Percentiles rank a stretch among this genome's conserved stretches.
phyloP scores from a whole-genome alignment of 768 basidiomycete genomes.

The Russula emetica region DNA sequence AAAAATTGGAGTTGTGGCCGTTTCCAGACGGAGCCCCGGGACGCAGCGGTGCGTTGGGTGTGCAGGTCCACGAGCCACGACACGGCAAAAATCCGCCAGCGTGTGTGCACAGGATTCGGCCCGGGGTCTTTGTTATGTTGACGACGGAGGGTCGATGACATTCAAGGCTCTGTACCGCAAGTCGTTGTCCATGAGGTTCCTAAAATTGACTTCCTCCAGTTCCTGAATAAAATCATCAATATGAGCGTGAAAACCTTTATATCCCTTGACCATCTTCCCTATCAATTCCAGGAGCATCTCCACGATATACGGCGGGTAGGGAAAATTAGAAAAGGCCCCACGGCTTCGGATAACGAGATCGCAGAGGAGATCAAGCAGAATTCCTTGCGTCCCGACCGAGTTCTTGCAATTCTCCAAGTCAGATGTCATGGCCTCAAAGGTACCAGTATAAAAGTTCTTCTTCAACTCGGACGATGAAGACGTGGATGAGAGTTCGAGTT shows the following conservation, averaged over 20 bases:
- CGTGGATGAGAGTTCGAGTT: background rate
- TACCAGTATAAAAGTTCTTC: background rate
- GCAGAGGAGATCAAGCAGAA: slow-evolving; percentile 9
- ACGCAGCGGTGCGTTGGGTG: no score
- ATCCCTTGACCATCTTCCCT: background rate
- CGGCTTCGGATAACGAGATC: slow-evolving; percentile 11
- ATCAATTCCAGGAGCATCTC: background rate
- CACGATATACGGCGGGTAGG: no score
- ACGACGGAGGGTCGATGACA: background rate
- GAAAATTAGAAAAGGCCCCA: background rate
- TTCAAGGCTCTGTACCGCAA: background rate
- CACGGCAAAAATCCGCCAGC: no score
- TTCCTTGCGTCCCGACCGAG: background rate
- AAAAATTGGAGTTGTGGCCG: no score
- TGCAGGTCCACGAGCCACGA: no score
- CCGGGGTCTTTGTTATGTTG: no score
- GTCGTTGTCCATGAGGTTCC: background rate
- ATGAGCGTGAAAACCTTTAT: background rate
- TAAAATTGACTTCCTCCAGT: background rate
- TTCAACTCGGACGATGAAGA: background rate
- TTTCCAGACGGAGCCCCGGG: no score
- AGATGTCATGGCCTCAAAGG: slow-evolving; percentile 1
- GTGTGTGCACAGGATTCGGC: no score
- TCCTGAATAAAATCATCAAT: background rate
- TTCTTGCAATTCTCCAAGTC: background rate